Evolutionary conservation across 2,329 filamentous ascomycete genomes (phyloP), one percentile per base, ranked within the genome.

Genomic region (Neocatenulostroma microsporum): DNA sequence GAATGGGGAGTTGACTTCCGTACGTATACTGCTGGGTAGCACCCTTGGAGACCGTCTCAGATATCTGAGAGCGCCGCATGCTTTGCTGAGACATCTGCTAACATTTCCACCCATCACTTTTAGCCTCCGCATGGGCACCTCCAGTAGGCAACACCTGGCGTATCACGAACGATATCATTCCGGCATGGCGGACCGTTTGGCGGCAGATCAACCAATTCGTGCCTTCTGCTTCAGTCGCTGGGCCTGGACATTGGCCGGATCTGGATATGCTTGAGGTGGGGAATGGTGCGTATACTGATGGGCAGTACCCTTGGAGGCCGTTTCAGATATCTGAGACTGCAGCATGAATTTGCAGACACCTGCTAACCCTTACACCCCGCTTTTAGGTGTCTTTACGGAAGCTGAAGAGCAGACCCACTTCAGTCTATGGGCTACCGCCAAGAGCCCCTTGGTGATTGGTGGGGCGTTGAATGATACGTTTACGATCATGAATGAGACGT

Each of bases 121-220:
- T 36, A 51, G 48, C 34, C 5, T 29, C 24, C n/a, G 24, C 26
- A n/a, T 36, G 35, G 35, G 35, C 35, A 20, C 14, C 14, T 12
- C 6, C 19, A 11, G 10, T 32, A 5, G 20, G 27, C 7, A 14
- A 37, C 9, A 31, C 10, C 21, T 37, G 28, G 27, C 18, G 35
- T 8, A 37, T 37, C 13, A 26, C 19, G n/a, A n/a, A n/a, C n/a
- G n/a, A n/a, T 21, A 27, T 74, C 34, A 69, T 66, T 37, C 67
- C 68, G 25, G 58, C 58, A 11, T 74, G 71, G 71, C 58, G 64
- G 15, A 34, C 31, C n/a, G 17, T 34, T 12, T 34, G 11, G 11
- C 62, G 70, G 1, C 73, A 71, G 11, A 58, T 67, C 10, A 74
- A 74, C 43, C 67, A 74, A 39, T 68, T 63, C 2, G 67, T 68